Evolutionary conservation across 169 alveolate species (phyloP), one percentile per base, ranked within the genome.

Genomic region (Eimeria necatrix): DNA sequence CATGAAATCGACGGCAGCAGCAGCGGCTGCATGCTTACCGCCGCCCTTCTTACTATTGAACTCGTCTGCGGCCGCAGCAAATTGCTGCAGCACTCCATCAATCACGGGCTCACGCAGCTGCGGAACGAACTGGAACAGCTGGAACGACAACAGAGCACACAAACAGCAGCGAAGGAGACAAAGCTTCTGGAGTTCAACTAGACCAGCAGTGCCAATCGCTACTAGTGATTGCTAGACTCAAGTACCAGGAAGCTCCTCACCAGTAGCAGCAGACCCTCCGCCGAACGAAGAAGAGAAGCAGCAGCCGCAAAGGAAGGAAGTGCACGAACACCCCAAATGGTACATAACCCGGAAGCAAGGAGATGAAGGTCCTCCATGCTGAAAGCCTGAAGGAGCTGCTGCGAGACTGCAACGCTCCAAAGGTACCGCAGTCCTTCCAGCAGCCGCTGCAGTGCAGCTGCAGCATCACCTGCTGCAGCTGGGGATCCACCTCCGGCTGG

Each of bases 361-460:
- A 85, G 76, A 41, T 85, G 92, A 48, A 85, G 70, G 18, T 52
- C 70, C 16, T 85, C 92, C 70, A 85, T 18, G 22, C 49, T 60
- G 51, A 85, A 85, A 48, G 60, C 24, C 59, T 49, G 18, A 60
- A 46, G 80, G 2, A 32, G 59, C 92, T 85, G 92, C 41, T 20
- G 60, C 48, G 92, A 49, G 60, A 85, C 92, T 18, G 92, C 61
- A 59, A 60, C 92, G 56, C 81, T 85, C 92, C 92, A 85, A 20
- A 85, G 92, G 60, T 53, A 60, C 18, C 92, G 92, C 78, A 85
- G 48, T 4, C 76, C 92, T 78, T 85, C 92, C 48, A 85, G 92
- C 81, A 85, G 49, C 48, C 92, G 80, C 80, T 85, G 92, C 80
- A 85, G 20, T 78, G 81, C 92, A 85, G 81, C 76, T 59, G 80